Conservation (phyloP, 306 rosid species). For the Purshia tridentata region DNA sequence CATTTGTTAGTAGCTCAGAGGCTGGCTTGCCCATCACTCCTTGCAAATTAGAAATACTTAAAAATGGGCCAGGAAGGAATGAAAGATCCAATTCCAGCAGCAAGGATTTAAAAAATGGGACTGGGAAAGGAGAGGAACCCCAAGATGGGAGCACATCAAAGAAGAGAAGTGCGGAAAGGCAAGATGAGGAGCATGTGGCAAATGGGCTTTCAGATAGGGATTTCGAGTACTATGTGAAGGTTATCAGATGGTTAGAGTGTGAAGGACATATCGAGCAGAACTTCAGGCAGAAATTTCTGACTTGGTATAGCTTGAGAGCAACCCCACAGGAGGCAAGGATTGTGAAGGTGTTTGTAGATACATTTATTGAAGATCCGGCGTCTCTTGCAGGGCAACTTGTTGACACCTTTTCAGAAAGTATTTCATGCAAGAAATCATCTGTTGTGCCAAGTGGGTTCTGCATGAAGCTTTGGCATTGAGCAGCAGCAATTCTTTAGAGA, state of each 20-base stretch:
- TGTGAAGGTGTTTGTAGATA: constrained; percentile 76
- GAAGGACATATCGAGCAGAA: constrained; percentile 90
- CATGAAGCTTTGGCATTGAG: constrained; percentile 92
- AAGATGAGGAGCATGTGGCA: constrained; percentile 44
- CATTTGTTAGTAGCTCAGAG: constrained; percentile 48
- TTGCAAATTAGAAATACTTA: constrained; percentile 64
- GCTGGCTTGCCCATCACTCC: constrained; percentile 86
- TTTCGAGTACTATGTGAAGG: constrained; percentile 86
- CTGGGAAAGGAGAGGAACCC: constrained; percentile 58
- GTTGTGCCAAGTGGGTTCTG: constrained; percentile 79
- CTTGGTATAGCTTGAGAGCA: constrained; percentile 95
- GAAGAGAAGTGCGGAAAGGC: constrained; percentile 61
- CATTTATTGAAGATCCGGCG: constrained; percentile 74
- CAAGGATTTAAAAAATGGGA: constrained; percentile 63
- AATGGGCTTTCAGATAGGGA: constrained; percentile 50
- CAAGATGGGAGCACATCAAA: constrained; percentile 78
- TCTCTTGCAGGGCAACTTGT: constrained; percentile 93
- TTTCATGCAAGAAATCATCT: constrained; percentile 68
- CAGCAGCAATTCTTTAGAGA: constrained; percentile 51
- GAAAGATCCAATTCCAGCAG: constrained; percentile 55
- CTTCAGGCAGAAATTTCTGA: constrained; percentile 92
- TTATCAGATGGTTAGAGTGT: constrained; percentile 88
- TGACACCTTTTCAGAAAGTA: constrained; percentile 81
- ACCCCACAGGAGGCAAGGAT: constrained; percentile 68
- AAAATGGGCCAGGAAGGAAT: constrained; percentile 66